Evolutionary conservation across 129 eudicot genomes (phyloP).

Genomic region (Pulicaria dysenterica): DNA sequence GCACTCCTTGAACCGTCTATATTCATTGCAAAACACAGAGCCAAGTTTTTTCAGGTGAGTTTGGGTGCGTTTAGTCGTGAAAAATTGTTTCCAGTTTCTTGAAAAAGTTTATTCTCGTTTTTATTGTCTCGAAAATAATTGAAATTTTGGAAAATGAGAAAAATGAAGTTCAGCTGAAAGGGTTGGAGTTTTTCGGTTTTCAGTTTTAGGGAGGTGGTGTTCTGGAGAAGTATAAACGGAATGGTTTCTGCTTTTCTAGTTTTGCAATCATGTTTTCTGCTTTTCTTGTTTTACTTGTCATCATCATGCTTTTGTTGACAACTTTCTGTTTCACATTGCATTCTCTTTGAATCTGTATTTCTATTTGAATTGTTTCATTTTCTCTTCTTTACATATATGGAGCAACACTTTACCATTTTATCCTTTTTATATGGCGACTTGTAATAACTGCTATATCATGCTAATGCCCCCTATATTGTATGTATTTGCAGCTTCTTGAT

Average conservation of each 20-base stretch:
- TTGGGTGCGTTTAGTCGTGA: background rate
- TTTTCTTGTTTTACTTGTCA: background rate
- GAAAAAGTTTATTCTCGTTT: no score
- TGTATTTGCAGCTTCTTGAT: slow-evolving; percentile 72
- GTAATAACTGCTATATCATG: background rate
- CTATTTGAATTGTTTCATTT: background rate
- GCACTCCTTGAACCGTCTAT: slow-evolving; percentile 81
- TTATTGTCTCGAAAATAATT: no score
- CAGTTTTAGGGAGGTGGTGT: no score
- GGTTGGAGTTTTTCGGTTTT: no score
- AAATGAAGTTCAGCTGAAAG: no score
- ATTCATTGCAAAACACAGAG: slow-evolving; percentile 90
- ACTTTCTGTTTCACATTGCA: background rate
- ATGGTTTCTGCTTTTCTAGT: no score
- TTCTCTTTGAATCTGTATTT: background rate
- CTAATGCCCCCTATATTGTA: slow-evolving; percentile 16
- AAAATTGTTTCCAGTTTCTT: no score
- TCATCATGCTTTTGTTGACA: background rate
- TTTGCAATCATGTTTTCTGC: no score
- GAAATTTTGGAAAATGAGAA: no score
- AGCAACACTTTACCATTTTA: no score
- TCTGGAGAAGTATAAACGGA: no score
- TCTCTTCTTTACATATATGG: no score
- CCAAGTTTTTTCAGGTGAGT: slow-evolving; percentile 79
- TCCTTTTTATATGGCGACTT: background rate